Conservation (phyloP, 2,329 filamentous ascomycete species). For the Fusarium armeniacum region DNA sequence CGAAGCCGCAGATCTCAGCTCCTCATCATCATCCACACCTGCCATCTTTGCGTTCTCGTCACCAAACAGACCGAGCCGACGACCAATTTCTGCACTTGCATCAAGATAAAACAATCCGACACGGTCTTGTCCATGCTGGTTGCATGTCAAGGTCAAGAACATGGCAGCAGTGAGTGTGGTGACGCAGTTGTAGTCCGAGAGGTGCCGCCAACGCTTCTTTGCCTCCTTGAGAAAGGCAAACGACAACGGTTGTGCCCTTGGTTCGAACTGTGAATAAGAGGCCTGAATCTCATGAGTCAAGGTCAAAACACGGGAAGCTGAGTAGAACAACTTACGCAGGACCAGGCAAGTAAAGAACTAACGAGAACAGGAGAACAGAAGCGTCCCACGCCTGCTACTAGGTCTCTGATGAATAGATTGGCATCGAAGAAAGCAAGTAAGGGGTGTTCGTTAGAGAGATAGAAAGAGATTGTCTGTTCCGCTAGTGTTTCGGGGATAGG, state of each 20-base stretch:
- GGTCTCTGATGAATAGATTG: conserved; percentile 11
- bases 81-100: conserved; percentile 11
- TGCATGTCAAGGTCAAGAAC: conserved; percentile 13
- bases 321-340: conserved; percentile 8
- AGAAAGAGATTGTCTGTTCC: conserved; percentile 21
- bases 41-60: neutral
- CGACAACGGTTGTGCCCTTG: neutral
- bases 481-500: conserved; percentile 1
- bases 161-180: conserved; percentile 15
- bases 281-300: neutral
- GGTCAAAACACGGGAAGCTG: accelerated
- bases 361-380: conserved; percentile 26
- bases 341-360: conserved; percentile 29
- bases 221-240: conserved; percentile 9
- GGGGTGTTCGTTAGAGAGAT: conserved; percentile 15
- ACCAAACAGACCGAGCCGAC: conserved; percentile 1
- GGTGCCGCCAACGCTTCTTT: neutral
- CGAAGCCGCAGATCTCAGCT: conserved; percentile 2
- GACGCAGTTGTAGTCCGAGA: neutral
- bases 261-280: conserved; percentile 26
- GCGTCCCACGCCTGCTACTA: neutral
- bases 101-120: conserved; percentile 7
- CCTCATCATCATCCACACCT: neutral
- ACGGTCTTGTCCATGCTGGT: conserved; percentile 14
- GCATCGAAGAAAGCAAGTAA: conserved; percentile 25